These are phyloP conservation scores for Colletotrichum sp. DNA, from an alignment of 2,329 filamentous ascomycete genomes.

Conservation along the genomic window DNA sequence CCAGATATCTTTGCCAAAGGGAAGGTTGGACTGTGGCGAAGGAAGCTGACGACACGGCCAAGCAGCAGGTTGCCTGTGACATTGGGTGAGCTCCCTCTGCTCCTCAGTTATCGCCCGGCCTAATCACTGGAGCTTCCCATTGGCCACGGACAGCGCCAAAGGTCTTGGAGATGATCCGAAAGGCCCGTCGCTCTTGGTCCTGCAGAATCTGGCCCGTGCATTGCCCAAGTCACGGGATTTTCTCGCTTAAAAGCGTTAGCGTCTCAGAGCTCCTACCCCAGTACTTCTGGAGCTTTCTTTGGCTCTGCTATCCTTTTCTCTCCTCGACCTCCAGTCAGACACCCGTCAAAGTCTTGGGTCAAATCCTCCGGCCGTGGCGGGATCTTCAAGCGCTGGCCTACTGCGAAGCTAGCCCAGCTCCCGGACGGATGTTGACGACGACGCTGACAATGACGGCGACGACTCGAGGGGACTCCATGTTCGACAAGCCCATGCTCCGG, in stretches of 20 bases:
- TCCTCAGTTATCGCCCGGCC: background rate
- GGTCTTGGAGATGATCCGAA: background rate
- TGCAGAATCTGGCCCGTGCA: constrained; percentile 6
- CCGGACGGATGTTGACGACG: background rate
- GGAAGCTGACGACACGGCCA: constrained; percentile 25
- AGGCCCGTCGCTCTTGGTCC: background rate
- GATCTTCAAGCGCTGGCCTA: background rate
- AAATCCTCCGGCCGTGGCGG: background rate
- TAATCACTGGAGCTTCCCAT: constrained; percentile 19
- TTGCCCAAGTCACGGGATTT: background rate
- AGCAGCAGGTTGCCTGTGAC: constrained; percentile 30
- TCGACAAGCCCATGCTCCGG: background rate
- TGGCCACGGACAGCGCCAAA: constrained; percentile 12
- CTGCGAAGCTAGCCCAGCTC: background rate
- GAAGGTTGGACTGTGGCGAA: constrained; percentile 14
- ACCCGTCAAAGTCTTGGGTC: background rate
- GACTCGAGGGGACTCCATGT: background rate
- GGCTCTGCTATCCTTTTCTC: background rate
- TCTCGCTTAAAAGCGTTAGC: background rate
- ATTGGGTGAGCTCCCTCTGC: background rate
- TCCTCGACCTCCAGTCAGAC: background rate
- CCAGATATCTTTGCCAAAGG: background rate
- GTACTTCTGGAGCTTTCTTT: background rate
- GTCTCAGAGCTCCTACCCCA: background rate
- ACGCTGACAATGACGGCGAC: background rate